These are phyloP conservation scores for Suillus plorans DNA, from an alignment of 768 basidiomycete species.

Conservation along the genomic window DNA sequence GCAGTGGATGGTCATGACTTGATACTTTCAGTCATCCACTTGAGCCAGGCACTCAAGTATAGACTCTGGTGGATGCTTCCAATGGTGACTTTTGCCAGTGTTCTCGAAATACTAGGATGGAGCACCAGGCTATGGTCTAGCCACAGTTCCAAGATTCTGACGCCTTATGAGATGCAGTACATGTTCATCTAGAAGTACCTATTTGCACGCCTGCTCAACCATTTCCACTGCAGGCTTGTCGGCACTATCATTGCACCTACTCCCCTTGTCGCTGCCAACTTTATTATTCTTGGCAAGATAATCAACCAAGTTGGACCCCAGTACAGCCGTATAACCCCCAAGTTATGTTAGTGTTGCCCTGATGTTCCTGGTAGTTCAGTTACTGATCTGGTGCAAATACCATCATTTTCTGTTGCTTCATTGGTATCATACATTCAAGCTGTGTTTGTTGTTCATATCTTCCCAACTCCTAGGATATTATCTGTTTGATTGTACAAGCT, in stretches of 20 bases:
- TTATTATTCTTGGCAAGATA: slow-evolving; percentile 51
- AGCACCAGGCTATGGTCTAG: slow-evolving; percentile 52
- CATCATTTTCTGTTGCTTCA: slow-evolving; percentile 13
- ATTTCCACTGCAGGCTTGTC: slow-evolving; percentile 21
- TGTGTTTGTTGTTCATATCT: neutral
- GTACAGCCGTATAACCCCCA: slow-evolving; percentile 48
- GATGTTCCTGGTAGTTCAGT: neutral
- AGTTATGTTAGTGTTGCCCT: slow-evolving; percentile 20
- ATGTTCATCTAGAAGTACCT: slow-evolving; percentile 10
- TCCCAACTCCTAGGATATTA: slow-evolving; percentile 27
- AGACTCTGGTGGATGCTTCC: slow-evolving; percentile 52
- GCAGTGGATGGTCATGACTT: neutral
- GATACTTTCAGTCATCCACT: slow-evolving; percentile 41
- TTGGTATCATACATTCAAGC: slow-evolving; percentile 5
- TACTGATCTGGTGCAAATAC: slow-evolving; percentile 10
- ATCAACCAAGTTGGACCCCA: slow-evolving; percentile 42
- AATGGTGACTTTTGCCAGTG: slow-evolving; percentile 46
- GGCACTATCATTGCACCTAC: slow-evolving; percentile 55
- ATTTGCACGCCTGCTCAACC: neutral
- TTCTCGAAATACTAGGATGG: slow-evolving; percentile 59
- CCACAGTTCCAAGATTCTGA: slow-evolving; percentile 12
- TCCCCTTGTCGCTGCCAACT: slow-evolving; percentile 55
- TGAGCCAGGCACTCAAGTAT: slow-evolving; percentile 42
- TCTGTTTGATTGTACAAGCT: slow-evolving; percentile 40
- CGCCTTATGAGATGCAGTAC: slow-evolving; percentile 46